Conservation (phyloP, 2,329 filamentous ascomycete genomes). For the Alternaria sp. region DNA sequence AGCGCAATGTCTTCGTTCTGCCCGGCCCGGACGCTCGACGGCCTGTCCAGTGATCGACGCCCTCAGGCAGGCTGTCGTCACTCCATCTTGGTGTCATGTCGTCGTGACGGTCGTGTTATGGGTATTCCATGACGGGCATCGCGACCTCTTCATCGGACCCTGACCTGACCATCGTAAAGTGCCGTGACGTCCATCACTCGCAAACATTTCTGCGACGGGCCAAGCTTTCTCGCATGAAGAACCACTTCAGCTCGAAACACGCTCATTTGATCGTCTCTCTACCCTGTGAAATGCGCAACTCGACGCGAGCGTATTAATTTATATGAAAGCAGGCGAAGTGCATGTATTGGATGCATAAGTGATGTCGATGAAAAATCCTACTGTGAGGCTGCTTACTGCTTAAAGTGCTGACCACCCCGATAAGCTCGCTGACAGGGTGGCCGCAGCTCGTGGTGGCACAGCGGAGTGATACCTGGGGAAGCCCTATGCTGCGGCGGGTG, state of each 20-base stretch:
- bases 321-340: constrained; percentile 22
- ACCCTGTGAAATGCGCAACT: constrained; percentile 14
- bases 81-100: constrained; percentile 12
- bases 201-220: constrained; percentile 34
- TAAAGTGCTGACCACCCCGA: constrained; percentile 30
- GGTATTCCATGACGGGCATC: not conserved
- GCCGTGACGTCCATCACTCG: constrained; percentile 3
- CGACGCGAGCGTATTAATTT: constrained; percentile 21
- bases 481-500: constrained; percentile 6
- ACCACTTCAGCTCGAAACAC: constrained; percentile 33
- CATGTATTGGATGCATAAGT: constrained; percentile 5
- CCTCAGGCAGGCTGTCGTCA: constrained; percentile 15
- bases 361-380: constrained; percentile 8
- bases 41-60: constrained; percentile 13
- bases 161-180: not conserved
- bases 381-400: constrained; percentile 26
- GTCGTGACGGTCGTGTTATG: not conserved
- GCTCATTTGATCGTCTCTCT: constrained; percentile 26
- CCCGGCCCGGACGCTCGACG: constrained; percentile 6
- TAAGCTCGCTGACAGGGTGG: constrained; percentile 28
- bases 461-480: constrained; percentile 6
- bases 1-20: constrained; percentile 11
- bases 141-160: not conserved
- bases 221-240: constrained; percentile 34
- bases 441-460: constrained; percentile 10